Evolutionary conservation across 2,329 filamentous ascomycete species (phyloP).

Genomic region (Cercospora canescens): DNA sequence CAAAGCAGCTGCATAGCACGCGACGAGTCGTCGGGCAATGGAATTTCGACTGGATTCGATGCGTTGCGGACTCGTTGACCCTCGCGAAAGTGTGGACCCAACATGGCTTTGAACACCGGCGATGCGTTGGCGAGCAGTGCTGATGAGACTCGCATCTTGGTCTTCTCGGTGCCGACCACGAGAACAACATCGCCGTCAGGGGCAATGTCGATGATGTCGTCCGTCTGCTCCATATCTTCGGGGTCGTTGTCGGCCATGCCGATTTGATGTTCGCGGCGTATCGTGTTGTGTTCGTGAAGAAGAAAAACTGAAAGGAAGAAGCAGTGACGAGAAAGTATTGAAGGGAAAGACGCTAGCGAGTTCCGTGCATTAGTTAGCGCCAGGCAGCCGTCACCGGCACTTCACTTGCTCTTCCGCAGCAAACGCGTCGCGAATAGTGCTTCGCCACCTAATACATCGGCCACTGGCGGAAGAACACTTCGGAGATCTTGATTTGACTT

Average conservation of each 20-base stretch:
- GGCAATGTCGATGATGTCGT: neutral
- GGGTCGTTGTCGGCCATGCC: neutral
- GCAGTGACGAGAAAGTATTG: neutral
- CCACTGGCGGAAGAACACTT: too few species aligned
- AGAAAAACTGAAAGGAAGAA: neutral
- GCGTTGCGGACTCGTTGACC: neutral
- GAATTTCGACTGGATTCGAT: neutral
- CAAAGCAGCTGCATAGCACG: slow-evolving; percentile 7
- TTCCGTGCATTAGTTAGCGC: neutral
- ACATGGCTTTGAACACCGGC: slow-evolving; percentile 3
- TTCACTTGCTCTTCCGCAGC: too few species aligned
- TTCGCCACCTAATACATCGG: too few species aligned
- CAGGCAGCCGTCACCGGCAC: too few species aligned
- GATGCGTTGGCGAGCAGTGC: neutral
- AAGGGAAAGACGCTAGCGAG: neutral
- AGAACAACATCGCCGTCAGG: slow-evolving; percentile 11
- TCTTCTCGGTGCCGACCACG: neutral
- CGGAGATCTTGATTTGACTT: too few species aligned
- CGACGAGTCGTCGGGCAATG: slow-evolving; percentile 8
- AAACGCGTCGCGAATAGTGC: too few species aligned
- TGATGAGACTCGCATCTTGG: neutral
- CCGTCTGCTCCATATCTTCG: neutral
- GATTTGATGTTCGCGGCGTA: too few species aligned
- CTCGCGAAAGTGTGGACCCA: slow-evolving; percentile 15
- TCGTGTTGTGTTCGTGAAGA: neutral